phyloP scores from a whole-genome alignment of 495 filamentous ascomycete species.

The Penicillium odoratum region DNA sequence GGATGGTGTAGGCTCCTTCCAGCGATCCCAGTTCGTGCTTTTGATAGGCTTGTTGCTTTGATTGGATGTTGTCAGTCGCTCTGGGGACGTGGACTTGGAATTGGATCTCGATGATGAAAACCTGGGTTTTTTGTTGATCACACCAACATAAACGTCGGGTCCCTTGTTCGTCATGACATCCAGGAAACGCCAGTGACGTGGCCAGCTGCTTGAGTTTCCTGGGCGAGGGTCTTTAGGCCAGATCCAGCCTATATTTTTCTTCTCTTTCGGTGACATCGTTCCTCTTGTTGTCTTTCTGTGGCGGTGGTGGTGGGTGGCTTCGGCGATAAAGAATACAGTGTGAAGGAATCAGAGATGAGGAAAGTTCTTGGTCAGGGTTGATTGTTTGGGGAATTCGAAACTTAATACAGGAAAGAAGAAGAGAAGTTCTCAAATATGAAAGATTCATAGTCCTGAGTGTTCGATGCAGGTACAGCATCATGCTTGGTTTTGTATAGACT shows the following conservation, averaged over 20 bases:
- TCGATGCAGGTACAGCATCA: background rate
- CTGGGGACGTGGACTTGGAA: background rate
- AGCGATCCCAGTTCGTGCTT: slow-evolving; percentile 26
- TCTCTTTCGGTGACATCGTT: background rate
- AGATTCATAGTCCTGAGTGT: background rate
- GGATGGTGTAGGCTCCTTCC: slow-evolving; percentile 8
- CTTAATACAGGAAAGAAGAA: background rate
- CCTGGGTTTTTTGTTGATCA: slow-evolving; percentile 8
- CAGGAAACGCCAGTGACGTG: slow-evolving; percentile 33
- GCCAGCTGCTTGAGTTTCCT: slow-evolving; percentile 36
- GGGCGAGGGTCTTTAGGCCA: slow-evolving; percentile 44
- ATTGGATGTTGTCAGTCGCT: background rate
- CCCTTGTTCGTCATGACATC: slow-evolving; percentile 43
- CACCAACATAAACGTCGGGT: slow-evolving; percentile 45
- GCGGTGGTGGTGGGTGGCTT: background rate
- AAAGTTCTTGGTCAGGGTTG: background rate
- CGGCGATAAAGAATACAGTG: background rate
- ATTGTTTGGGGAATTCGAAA: background rate
- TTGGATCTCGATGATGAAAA: background rate
- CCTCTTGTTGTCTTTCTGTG: background rate
- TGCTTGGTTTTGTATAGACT: background rate
- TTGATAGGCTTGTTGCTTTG: background rate
- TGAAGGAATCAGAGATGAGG: background rate
- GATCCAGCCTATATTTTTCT: slow-evolving; percentile 26
- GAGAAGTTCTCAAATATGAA: background rate